Base-by-base conservation (phyloP, 1,284 basidiomycete genomes). In the Sanguinoderma infundibulare region DNA sequence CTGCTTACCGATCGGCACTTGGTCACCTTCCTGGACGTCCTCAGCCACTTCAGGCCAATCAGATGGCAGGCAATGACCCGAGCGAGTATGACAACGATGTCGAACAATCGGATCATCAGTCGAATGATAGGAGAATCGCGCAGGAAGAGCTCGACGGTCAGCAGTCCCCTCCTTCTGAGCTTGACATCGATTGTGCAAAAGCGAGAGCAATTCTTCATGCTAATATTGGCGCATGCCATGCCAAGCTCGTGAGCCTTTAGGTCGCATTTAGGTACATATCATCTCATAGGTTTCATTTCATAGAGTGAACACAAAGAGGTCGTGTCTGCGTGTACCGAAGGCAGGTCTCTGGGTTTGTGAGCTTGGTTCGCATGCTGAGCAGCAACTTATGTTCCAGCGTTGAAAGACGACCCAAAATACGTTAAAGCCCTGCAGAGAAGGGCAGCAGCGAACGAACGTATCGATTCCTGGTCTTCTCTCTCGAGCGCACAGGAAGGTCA, bases 401-500 rank as follows among this genome's bases (percentile, higher is more conserved):
- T 99, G 14, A 75, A 82, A 22, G 93, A 98, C 70, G 91, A 97
- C 68, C 91, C 94, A 4, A 73, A 78, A 14, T 98, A 98, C 72
- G 74, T 91, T 65, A 98, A 98, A 75, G 96, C 91, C 0, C 79
- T 98, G 2, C 93, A 96, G 71, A 82, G 97, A 65, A 87, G 97
- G 17, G 95, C 95, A 1, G 73, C 85, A 24, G 92, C 92, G 1
- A 98, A 96, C 72, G 94, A 96, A 65, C 79, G 82, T 34, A 78
- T 98, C 24, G 83, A 83, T 55, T 86, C 90, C 5, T 98, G 95
- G 95, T 84, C 92, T 5, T 89, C 92, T 4, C 80, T 98, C 9
- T 82, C 87, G 10, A 81, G 89, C 22, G 93, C 94, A 4, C 86
- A 96, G 78, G 90, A 96, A 81, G 96, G 96, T 95, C 39, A 36